Evolutionary conservation across 2,329 filamentous ascomycete genomes (phyloP), one percentile per base, ranked within the genome.

Genomic region (Leptographium galeiforme): DNA sequence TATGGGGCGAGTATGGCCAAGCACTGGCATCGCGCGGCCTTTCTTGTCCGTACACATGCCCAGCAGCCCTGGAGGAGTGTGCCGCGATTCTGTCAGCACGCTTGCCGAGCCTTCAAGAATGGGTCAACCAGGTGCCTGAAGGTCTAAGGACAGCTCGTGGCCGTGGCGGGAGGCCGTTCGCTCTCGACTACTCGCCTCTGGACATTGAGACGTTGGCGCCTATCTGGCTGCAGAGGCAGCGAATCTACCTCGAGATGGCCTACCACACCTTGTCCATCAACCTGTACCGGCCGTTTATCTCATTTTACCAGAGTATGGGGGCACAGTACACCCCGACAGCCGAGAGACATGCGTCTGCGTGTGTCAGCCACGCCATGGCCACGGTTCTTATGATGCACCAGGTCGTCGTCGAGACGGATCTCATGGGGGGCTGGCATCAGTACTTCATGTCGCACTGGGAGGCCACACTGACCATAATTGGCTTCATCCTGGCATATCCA

Each of bases 401-500:
- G 52, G 59, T 64, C 1, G 59, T 68, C 16, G 56, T 56, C 1
- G 52, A 58, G 7, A 68, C 67, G 1, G 59, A 62, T 2, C 57
- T 70, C 16, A 53, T 71, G 8, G 57, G 56, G 13, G 57, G 68
- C n/a, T 70, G 65, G 66, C 62, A 67, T 55, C 66, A 70, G 53
- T 63, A 62, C 2, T 72, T 70, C 46, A 66, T 69, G 39, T 71
- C 65, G 62, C 70, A 71, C 57, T 73, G 70, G 68, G 67, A 72
- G 56, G 67, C 69, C 0, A 61, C 67, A 1, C 57, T 73, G 18
- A 65, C 67, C 3, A 60, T 72, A 2, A 54, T 72, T 10, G 71
- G 70, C 7, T 74, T 69, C 55, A 57, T 69, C 2, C 55, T 73
- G 0, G 66, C 67, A 0, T 64, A 69, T 50, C 70, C 71, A 1